Base-by-base conservation (phyloP, 306 rosid genomes). In the Begonia peltatifolia region DNA sequence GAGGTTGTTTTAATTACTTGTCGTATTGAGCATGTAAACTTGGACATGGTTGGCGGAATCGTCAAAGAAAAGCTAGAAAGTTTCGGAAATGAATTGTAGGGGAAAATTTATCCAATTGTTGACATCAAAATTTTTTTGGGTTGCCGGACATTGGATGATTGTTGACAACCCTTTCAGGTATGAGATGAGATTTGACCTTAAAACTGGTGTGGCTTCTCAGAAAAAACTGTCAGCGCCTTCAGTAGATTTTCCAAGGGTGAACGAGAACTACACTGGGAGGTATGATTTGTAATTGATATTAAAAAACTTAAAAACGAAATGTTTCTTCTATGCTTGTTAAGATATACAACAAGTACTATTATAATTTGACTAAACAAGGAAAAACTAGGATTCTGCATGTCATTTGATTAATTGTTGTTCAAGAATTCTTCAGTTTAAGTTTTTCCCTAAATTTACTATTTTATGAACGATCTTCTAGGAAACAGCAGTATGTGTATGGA, bases 201-300 rank as follows among this genome's bases (percentile, higher is more conserved):
- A 85, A 72, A 74, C 77, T 20, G 90, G 95, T 10, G 66, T 55
- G 53, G 95, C 97, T 63, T 62, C 81, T 48, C 95, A 89, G 71
- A 78, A 67, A 73, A 78, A 78, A 63, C 71, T 90, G 36, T 90
- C 94, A 13, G 77, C 68, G 25, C 52, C 94, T 47, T 66, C 84
- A 50, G 84, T 90, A 46, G 97, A 85, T 65, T 90, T 90, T 69
- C 97, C 97, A 41, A 76, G 95, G 69, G 80, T 89, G 58, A 89
- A 89, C 52, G 97, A 89, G 66, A 70, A 77, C 77, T 89, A 85
- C 80, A 85, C 90, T 5, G 84, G 95, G 60, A 89, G 97, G 95
- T 83, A 74, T 53, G n/a, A 0, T 22, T 42, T 54, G 25, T 41
- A 44, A 49, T 67, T 10, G 41, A 42, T 5, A 49, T 49, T 22